Conservation (phyloP, 2,329 filamentous ascomycete genomes). For the Nemania diffusa region DNA sequence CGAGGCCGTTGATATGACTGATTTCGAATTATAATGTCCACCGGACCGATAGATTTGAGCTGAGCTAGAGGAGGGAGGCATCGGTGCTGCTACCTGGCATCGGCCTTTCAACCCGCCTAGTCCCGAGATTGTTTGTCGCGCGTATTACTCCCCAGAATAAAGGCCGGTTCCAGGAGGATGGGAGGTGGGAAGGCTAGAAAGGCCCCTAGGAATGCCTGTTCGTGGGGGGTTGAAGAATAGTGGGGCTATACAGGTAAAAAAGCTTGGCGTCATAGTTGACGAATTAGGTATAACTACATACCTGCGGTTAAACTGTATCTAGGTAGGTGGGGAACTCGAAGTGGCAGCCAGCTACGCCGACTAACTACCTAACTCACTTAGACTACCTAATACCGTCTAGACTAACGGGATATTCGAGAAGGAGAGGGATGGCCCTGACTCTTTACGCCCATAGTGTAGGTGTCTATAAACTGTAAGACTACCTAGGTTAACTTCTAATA, state of each 20-base stretch:
- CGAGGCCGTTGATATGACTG: conserved; percentile 33
- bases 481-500: not conserved
- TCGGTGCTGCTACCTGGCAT: conserved; percentile 11
- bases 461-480: not conserved
- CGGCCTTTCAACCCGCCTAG: conserved; percentile 22
- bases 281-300: not conserved
- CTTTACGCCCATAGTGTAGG: not conserved
- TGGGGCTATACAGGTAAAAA: not conserved
- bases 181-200: conserved; percentile 25
- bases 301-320: conserved; percentile 1
- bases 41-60: conserved; percentile 11
- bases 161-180: conserved; percentile 29
- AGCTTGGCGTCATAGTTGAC: not conserved
- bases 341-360: too few relatives aligned
- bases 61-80: conserved; percentile 9
- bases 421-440: not conserved
- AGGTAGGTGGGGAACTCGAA: not conserved
- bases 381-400: not conserved
- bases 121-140: conserved; percentile 12
- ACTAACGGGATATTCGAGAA: not conserved
- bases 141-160: not conserved
- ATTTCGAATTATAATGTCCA: conserved; percentile 32
- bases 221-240: conserved; percentile 13
- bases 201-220: conserved; percentile 4
- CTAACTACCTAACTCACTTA: too few relatives aligned